These are phyloP conservation scores for Chaetomium globosum DNA, from an alignment of 2,329 filamentous ascomycete species.

Conservation along the genomic window DNA sequence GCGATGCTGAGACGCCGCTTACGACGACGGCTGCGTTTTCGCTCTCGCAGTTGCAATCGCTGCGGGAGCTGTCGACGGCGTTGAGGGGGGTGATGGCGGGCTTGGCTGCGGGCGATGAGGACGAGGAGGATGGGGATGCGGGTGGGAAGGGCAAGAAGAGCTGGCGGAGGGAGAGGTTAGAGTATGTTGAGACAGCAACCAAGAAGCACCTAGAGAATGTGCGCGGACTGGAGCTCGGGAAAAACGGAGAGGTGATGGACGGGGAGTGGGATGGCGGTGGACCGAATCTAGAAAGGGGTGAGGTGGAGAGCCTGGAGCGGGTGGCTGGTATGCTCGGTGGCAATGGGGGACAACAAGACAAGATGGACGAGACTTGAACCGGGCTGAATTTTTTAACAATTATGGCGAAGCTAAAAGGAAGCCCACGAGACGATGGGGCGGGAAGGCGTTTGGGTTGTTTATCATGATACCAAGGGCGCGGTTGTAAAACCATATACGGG, in stretches of 20 bases:
- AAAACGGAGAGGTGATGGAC: slow-evolving; percentile 63
- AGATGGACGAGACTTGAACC: slow-evolving; percentile 39
- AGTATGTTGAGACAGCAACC: slow-evolving; percentile 83
- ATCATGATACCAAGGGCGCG: not conserved
- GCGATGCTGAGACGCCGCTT: slow-evolving; percentile 59
- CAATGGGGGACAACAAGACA: slow-evolving; percentile 31
- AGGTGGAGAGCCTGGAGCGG: slow-evolving; percentile 61
- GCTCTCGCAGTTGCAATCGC: slow-evolving; percentile 77
- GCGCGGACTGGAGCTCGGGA: slow-evolving; percentile 66
- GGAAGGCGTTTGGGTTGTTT: slow-evolving; percentile 2
- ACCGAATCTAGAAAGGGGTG: slow-evolving; percentile 51
- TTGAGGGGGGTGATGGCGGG: slow-evolving; percentile 69
- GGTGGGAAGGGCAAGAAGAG: slow-evolving; percentile 49
- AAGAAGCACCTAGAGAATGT: slow-evolving; percentile 73
- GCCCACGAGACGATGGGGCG: not conserved
- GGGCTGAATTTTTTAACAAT: not conserved
- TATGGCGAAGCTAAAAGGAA: not conserved
- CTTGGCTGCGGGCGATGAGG: slow-evolving; percentile 44
- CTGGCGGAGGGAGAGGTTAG: slow-evolving; percentile 70
- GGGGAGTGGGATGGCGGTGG: slow-evolving; percentile 65
- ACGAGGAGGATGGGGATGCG: slow-evolving; percentile 40
- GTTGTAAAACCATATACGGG: not conserved
- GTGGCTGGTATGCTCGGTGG: slow-evolving; percentile 52
- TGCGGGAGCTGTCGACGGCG: slow-evolving; percentile 65
- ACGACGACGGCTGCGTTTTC: slow-evolving; percentile 76